phyloP scores from a whole-genome alignment of 2,329 filamentous ascomycete species.

The Ophiobolus disseminans region DNA sequence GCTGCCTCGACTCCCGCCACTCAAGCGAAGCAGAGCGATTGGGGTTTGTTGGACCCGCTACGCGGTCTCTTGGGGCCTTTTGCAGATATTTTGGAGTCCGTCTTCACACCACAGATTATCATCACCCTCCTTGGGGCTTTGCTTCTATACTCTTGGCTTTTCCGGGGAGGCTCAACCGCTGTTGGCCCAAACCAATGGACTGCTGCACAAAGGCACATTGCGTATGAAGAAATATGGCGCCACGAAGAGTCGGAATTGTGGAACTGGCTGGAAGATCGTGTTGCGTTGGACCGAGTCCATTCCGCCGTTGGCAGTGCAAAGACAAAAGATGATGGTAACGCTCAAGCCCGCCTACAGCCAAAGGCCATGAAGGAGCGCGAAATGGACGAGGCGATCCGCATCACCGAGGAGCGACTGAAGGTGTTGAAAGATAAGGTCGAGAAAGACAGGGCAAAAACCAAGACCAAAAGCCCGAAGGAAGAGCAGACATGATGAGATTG shows the following conservation, averaged over 20 bases:
- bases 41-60: slow-evolving; percentile 84
- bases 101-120: slow-evolving; percentile 79
- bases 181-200: slow-evolving; percentile 43
- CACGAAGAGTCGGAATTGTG: slow-evolving; percentile 87
- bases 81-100: slow-evolving; percentile 70
- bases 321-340: slow-evolving; percentile 44
- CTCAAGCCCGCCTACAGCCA: slow-evolving; percentile 59
- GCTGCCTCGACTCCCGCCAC: slow-evolving; percentile 32
- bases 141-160: slow-evolving; percentile 42
- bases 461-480: slow-evolving; percentile 30
- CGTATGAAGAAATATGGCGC: slow-evolving; percentile 93
- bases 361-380: slow-evolving; percentile 73
- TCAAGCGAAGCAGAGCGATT: slow-evolving; percentile 54
- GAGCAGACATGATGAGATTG: slow-evolving; percentile 14
- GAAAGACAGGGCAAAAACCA: slow-evolving; percentile 29
- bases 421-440: slow-evolving; percentile 75
- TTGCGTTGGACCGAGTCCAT: slow-evolving; percentile 69
- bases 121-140: slow-evolving; percentile 74
- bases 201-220: slow-evolving; percentile 72
- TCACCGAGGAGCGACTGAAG: slow-evolving; percentile 84
- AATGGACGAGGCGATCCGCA: slow-evolving; percentile 78
- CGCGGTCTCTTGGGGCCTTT: slow-evolving; percentile 73
- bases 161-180: slow-evolving; percentile 41
- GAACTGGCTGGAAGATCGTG: slow-evolving; percentile 90
- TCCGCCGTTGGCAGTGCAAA: slow-evolving; percentile 28